phyloP scores from a whole-genome alignment of 768 basidiomycete genomes.

The Austroboletus festivus region DNA sequence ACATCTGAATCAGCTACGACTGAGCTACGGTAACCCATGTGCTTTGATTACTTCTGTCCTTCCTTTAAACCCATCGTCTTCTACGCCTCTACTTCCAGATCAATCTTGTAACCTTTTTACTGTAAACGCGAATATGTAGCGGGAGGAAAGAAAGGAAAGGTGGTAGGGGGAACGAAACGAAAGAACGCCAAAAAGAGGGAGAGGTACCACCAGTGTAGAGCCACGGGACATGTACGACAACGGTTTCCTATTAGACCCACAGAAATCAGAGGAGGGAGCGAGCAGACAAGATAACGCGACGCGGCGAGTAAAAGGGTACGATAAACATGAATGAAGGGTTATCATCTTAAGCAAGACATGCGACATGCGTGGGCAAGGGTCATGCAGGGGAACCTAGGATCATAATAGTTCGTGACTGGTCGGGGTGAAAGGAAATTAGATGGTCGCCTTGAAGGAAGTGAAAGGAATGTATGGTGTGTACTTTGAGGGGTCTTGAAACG shows the following conservation, averaged over 20 bases:
- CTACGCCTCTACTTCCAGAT: constrained; percentile 30
- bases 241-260: constrained; percentile 19
- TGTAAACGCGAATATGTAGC: constrained; percentile 21
- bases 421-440: constrained; percentile 18
- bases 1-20: constrained; percentile 21
- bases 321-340: constrained; percentile 24
- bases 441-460: constrained; percentile 26
- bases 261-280: constrained; percentile 16
- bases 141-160: constrained; percentile 1
- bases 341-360: constrained; percentile 33
- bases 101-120: constrained; percentile 21
- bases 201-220: constrained; percentile 16
- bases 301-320: constrained; percentile 30
- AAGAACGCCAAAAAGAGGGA: constrained; percentile 3
- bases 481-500: constrained; percentile 14
- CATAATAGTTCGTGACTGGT: constrained; percentile 24
- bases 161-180: constrained; percentile 9
- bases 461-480: constrained; percentile 17
- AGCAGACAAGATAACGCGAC: constrained; percentile 31
- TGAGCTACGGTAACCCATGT: constrained; percentile 24
- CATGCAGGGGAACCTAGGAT: background rate
- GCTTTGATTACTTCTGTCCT: constrained; percentile 34
- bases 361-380: constrained; percentile 12
- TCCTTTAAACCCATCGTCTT: constrained; percentile 21
- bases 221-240: constrained; percentile 17